These are phyloP conservation scores for Mediolabrus comicus DNA, from an alignment of 108 stramenopile species.

Conservation along the genomic window DNA sequence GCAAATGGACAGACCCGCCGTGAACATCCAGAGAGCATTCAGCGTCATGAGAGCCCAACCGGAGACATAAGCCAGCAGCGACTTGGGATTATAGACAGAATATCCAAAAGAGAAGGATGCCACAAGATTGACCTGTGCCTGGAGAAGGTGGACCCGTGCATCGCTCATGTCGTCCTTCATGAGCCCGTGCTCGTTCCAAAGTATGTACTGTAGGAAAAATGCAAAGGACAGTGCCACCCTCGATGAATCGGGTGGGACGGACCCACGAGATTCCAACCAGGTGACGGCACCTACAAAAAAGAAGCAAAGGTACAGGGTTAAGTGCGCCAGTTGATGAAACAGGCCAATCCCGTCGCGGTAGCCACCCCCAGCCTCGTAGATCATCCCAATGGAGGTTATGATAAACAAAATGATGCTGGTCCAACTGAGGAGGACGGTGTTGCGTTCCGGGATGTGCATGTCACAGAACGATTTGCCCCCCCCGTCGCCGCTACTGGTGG, in stretches of 20 bases:
- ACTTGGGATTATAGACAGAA: slow-evolving; percentile 39
- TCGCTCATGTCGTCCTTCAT: slow-evolving; percentile 5
- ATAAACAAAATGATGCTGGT: slow-evolving; percentile 11
- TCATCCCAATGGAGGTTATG: background rate
- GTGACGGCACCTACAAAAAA: slow-evolving; percentile 5
- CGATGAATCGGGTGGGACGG: slow-evolving; percentile 1
- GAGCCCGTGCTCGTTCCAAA: slow-evolving; percentile 19
- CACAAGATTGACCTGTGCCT: slow-evolving; percentile 29
- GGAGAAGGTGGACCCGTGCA: slow-evolving; percentile 10
- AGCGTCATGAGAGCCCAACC: slow-evolving; percentile 17
- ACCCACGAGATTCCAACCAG: background rate
- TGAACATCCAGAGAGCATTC: slow-evolving; percentile 23
- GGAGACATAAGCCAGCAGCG: slow-evolving; percentile 18
- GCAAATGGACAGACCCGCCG: slow-evolving; percentile 7
- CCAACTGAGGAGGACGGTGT: slow-evolving; percentile 6
- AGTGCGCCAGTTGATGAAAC: slow-evolving; percentile 11
- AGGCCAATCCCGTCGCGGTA: slow-evolving; percentile 4
- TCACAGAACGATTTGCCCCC: slow-evolving; percentile 10
- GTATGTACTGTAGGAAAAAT: slow-evolving; percentile 15
- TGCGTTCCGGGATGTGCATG: slow-evolving; percentile 9
- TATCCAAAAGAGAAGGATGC: slow-evolving; percentile 38
- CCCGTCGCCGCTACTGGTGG: no score
- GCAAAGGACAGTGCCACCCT: slow-evolving; percentile 13
- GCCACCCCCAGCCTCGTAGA: slow-evolving; percentile 14
- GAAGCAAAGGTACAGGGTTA: slow-evolving; percentile 9